Percentiles rank a stretch among this genome's conserved stretches.
Conservation (phyloP, 345 rosid species). For the Eucalyptus regnans region DNA sequence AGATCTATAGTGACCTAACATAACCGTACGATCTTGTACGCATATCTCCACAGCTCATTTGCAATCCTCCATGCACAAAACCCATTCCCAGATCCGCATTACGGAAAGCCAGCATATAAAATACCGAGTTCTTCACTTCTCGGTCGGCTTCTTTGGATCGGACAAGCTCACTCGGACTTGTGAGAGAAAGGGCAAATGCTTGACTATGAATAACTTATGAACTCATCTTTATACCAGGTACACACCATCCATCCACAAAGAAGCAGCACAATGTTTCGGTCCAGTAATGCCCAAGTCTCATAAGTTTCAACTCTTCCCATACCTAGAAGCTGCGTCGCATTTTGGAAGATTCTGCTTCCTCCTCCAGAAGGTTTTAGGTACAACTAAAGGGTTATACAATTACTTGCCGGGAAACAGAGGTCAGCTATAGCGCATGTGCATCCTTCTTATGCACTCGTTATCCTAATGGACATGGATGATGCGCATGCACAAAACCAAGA, state of each 20-base stretch:
- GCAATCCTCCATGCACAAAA: neutral
- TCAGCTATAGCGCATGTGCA: neutral
- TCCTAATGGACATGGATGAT: neutral
- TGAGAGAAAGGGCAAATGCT: neutral
- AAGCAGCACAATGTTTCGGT: neutral
- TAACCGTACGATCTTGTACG: neutral
- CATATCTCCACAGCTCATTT: neutral
- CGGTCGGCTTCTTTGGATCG: neutral
- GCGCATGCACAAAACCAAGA: neutral
- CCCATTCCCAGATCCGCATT: neutral
- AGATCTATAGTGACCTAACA: neutral
- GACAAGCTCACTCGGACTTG: neutral
- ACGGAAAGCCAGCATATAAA: accelerated
- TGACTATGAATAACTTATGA: neutral
- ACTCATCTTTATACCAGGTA: neutral
- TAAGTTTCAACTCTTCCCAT: neutral
- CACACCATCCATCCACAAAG: neutral
- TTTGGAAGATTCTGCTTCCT: neutral
- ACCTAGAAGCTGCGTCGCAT: neutral
- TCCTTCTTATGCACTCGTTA: neutral
- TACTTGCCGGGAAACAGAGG: neutral
- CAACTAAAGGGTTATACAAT: neutral
- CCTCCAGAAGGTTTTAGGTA: neutral
- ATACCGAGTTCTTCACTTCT: neutral
- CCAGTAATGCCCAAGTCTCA: neutral